Conservation (phyloP, 1,284 basidiomycete genomes). For the Sparassis latifolia region DNA sequence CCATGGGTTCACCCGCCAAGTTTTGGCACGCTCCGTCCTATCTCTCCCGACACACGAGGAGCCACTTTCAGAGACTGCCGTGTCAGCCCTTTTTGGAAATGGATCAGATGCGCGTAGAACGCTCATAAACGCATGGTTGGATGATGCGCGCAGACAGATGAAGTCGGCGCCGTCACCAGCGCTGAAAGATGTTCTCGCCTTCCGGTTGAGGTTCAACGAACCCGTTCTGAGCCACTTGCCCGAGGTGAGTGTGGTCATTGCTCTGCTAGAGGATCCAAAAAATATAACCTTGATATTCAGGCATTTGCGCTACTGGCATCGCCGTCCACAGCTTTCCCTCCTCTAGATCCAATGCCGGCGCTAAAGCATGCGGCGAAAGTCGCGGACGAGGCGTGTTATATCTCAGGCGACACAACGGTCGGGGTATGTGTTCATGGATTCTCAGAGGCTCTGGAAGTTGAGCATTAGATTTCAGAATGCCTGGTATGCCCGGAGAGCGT, state of each 20-base stretch:
- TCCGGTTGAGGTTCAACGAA: constrained; percentile 56
- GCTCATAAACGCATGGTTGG: constrained; percentile 66
- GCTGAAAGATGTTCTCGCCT: constrained; percentile 42
- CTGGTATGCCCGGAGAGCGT: constrained; percentile 62
- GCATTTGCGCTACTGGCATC: constrained; percentile 53
- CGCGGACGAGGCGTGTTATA: constrained; percentile 63
- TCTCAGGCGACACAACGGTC: constrained; percentile 42
- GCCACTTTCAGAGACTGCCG: constrained; percentile 61
- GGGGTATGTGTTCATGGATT: constrained; percentile 37
- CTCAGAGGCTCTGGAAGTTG: background rate
- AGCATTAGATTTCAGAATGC: constrained; percentile 34
- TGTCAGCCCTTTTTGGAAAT: constrained; percentile 68
- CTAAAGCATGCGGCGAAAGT: constrained; percentile 51
- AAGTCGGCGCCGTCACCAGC: constrained; percentile 20
- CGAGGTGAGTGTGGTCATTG: constrained; percentile 39
- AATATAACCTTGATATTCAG: constrained; percentile 25
- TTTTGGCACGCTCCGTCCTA: constrained; percentile 61
- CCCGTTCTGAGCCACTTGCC: constrained; percentile 55
- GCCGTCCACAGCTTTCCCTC: constrained; percentile 32
- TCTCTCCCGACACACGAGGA: constrained; percentile 42
- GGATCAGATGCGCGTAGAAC: constrained; percentile 57
- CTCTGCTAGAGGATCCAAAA: background rate
- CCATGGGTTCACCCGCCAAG: constrained; percentile 67
- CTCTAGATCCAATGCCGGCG: constrained; percentile 52
- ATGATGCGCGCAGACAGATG: constrained; percentile 56